phyloP scores from a whole-genome alignment of 2,329 filamentous ascomycete genomes.

The Talaromyces sp. region DNA sequence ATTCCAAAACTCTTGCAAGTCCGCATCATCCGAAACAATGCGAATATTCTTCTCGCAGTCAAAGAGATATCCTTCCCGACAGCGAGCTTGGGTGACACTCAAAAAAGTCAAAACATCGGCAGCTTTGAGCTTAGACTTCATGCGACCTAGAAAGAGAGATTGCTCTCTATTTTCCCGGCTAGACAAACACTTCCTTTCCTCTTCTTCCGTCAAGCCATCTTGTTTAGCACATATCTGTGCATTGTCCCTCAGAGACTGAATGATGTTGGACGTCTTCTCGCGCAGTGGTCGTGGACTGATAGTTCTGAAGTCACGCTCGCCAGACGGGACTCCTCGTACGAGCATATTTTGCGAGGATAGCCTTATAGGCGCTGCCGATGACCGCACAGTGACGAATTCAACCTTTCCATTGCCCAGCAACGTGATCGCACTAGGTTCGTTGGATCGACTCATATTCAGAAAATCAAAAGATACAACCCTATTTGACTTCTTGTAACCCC shows the following conservation, averaged over 20 bases:
- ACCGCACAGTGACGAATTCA: constrained; percentile 47
- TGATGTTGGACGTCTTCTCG: constrained; percentile 29
- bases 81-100: constrained; percentile 46
- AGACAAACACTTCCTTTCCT: constrained; percentile 27
- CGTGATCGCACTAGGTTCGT: constrained; percentile 52
- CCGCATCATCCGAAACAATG: constrained; percentile 54
- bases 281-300: constrained; percentile 31
- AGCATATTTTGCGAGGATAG: constrained; percentile 38
- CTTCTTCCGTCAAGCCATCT: not conserved
- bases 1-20: constrained; percentile 57
- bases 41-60: constrained; percentile 53
- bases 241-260: constrained; percentile 21
- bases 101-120: constrained; percentile 40
- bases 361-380: constrained; percentile 36
- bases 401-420: constrained; percentile 52
- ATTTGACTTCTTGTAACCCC: constrained; percentile 44
- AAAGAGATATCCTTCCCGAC: constrained; percentile 53
- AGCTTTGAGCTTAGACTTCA: constrained; percentile 30
- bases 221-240: constrained; percentile 12
- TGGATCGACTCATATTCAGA: constrained; percentile 45
- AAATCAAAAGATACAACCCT: constrained; percentile 61
- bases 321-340: constrained; percentile 29
- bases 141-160: constrained; percentile 29
- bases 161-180: constrained; percentile 40
- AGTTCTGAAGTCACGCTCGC: constrained; percentile 29